Conservation (phyloP, 1,284 basidiomycete genomes). For the Takashimella tepidaria region DNA sequence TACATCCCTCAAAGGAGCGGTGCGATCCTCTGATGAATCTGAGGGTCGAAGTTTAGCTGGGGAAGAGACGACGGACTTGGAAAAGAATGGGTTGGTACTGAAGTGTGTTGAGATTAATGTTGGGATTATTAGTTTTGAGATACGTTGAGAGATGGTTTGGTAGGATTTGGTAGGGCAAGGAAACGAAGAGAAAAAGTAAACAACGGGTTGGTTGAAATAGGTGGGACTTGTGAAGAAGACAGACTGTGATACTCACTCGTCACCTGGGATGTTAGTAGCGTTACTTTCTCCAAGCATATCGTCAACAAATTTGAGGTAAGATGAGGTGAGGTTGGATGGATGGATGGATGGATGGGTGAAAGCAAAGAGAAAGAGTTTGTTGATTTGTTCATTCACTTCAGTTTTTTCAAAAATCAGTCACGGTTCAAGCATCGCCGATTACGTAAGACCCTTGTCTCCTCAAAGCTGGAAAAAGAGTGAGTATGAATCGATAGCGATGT, state of each 20-base stretch:
- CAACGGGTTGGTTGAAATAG: neutral
- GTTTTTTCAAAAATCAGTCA: no score
- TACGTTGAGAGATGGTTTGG: neutral
- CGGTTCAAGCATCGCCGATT: no score
- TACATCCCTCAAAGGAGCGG: conserved; percentile 33
- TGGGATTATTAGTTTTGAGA: neutral
- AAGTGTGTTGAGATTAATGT: no score
- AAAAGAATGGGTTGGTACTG: conserved; percentile 36
- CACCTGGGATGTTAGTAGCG: conserved; percentile 11
- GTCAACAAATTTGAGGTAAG: no score
- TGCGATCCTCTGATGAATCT: conserved; percentile 15
- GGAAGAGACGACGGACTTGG: conserved; percentile 13
- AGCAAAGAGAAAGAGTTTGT: no score
- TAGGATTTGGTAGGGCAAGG: neutral
- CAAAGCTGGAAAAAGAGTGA: no score
- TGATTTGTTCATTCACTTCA: no score
- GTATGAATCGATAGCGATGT: no score
- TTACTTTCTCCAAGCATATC: conserved; percentile 14
- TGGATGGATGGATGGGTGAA: conserved; percentile 1
- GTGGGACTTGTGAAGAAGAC: neutral
- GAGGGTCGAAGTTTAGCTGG: conserved; percentile 5
- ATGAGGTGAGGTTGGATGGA: no score
- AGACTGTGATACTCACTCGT: conserved; percentile 23
- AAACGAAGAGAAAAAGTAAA: neutral
- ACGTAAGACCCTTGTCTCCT: no score